Evolutionary conservation across 2,329 filamentous ascomycete genomes (phyloP).

Genomic region (Alternaria tenuissima): DNA sequence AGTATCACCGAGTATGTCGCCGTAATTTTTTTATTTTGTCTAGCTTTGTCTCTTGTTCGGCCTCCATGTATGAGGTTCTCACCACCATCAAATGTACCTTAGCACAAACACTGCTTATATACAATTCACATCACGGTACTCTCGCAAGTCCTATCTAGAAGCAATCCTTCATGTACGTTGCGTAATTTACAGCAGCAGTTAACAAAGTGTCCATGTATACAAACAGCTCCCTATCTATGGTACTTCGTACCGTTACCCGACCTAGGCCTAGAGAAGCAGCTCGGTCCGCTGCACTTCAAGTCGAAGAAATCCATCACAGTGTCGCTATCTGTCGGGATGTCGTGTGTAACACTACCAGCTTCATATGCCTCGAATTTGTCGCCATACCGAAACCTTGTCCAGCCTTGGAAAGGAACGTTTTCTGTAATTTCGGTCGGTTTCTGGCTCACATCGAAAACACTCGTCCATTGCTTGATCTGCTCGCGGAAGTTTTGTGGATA

Average conservation of each 20-base stretch:
- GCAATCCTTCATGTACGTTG: not conserved
- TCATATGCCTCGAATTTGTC: slow-evolving; percentile 45
- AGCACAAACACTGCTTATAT: too few species aligned
- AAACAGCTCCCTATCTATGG: not conserved
- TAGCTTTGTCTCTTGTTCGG: too few species aligned
- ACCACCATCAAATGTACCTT: too few species aligned
- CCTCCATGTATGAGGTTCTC: too few species aligned
- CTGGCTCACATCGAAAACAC: slow-evolving; percentile 37
- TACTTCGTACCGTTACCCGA: not conserved
- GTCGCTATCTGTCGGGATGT: slow-evolving; percentile 45
- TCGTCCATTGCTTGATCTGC: slow-evolving; percentile 48
- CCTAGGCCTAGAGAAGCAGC: slow-evolving; percentile 27
- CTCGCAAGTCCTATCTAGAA: not conserved
- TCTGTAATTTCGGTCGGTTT: slow-evolving; percentile 31
- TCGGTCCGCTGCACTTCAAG: slow-evolving; percentile 32
- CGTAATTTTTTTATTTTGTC: not conserved
- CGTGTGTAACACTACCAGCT: slow-evolving; percentile 38
- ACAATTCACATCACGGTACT: too few species aligned
- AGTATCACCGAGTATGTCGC: not conserved
- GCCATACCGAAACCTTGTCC: slow-evolving; percentile 42
- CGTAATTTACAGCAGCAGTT: not conserved
- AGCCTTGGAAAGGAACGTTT: slow-evolving; percentile 41
- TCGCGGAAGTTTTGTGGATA: slow-evolving; percentile 47
- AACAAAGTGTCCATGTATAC: not conserved
- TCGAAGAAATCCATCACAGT: slow-evolving; percentile 46